A percentile compares a stretch with the other conserved stretches of the same genome.
phyloP scores from a whole-genome alignment of 805 yeast genomes.

The Debaryomyces prosopidis region DNA sequence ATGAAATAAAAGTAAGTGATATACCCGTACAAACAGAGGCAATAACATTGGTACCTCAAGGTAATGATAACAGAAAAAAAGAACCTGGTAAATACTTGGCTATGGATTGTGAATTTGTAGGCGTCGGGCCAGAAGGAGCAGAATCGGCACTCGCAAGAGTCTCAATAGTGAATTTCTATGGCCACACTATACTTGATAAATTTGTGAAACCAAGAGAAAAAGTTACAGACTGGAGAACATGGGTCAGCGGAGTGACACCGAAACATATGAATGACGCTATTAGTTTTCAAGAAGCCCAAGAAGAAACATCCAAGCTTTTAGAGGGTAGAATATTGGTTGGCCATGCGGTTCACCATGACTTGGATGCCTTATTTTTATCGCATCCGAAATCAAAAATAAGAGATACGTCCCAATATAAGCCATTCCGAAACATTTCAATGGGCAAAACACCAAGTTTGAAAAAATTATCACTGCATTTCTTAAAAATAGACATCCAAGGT shows the following conservation, averaged over 20 bases:
- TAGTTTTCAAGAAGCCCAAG: slow-evolving; percentile 65
- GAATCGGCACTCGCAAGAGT: slow-evolving; percentile 81
- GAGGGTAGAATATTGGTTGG: slow-evolving; percentile 69
- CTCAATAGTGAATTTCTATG: slow-evolving; percentile 81
- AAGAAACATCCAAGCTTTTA: slow-evolving; percentile 51
- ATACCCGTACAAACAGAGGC: slow-evolving; percentile 7
- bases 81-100: slow-evolving; percentile 74
- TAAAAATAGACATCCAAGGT: slow-evolving; percentile 63
- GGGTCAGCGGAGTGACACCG: slow-evolving; percentile 86
- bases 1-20: slow-evolving; percentile 16
- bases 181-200: slow-evolving; percentile 66
- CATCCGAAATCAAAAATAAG: slow-evolving; percentile 66
- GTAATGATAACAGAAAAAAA: slow-evolving; percentile 27
- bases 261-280: slow-evolving; percentile 67
- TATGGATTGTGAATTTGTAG: slow-evolving; percentile 94
- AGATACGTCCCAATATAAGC: slow-evolving; percentile 69
- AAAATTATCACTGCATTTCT: slow-evolving; percentile 56
- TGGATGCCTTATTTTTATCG: slow-evolving; percentile 62
- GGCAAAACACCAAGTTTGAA: slow-evolving; percentile 78
- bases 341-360: slow-evolving; percentile 81
- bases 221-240: slow-evolving; percentile 90
- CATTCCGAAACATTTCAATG: slow-evolving; percentile 57
- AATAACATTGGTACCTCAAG: slow-evolving; percentile 3
- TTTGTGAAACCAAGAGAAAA: slow-evolving; percentile 73
- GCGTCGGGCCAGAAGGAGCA: slow-evolving; percentile 74